Evolutionary conservation across 176 grass and related monocot species (phyloP).

Genomic region (Carex scoparia): DNA sequence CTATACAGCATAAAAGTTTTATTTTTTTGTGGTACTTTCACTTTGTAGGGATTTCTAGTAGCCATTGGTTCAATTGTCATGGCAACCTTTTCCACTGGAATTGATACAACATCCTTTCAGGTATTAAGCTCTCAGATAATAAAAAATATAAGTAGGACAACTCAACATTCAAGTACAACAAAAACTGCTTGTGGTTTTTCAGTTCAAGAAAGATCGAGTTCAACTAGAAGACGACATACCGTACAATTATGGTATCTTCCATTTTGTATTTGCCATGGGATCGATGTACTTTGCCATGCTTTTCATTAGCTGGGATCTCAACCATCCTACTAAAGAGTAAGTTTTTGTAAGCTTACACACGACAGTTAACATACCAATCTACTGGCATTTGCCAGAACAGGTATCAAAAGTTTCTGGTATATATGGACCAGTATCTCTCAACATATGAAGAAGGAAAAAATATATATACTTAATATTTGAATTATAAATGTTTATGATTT

Average conservation of each 20-base stretch:
- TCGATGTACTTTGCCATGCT: slow-evolving; percentile 97
- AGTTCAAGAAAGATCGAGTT: slow-evolving; percentile 54
- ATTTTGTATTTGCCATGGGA: slow-evolving; percentile 82
- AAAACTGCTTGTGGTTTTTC: neutral
- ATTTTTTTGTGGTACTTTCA: neutral
- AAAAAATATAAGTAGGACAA: neutral
- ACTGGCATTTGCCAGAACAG: neutral
- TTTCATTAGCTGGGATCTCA: slow-evolving; percentile 89
- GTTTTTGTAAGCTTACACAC: neutral
- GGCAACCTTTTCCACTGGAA: slow-evolving; percentile 92
- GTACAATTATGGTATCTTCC: slow-evolving; percentile 72
- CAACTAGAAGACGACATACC: slow-evolving; percentile 55
- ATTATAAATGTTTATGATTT: neutral
- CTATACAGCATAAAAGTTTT: neutral
- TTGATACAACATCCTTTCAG: slow-evolving; percentile 67
- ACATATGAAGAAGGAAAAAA: neutral
- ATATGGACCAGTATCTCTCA: neutral
- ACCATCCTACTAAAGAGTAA: slow-evolving; percentile 77
- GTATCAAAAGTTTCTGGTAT: too few relatives aligned
- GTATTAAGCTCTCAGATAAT: slow-evolving; percentile 31
- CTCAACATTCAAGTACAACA: neutral
- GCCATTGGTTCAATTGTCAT: slow-evolving; percentile 77
- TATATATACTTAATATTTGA: neutral
- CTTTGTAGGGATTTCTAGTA: slow-evolving; percentile 76
- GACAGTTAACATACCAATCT: neutral